Evolutionary conservation across 495 filamentous ascomycete species (phyloP).

Genomic region (Thermochaetoides thermophila): DNA sequence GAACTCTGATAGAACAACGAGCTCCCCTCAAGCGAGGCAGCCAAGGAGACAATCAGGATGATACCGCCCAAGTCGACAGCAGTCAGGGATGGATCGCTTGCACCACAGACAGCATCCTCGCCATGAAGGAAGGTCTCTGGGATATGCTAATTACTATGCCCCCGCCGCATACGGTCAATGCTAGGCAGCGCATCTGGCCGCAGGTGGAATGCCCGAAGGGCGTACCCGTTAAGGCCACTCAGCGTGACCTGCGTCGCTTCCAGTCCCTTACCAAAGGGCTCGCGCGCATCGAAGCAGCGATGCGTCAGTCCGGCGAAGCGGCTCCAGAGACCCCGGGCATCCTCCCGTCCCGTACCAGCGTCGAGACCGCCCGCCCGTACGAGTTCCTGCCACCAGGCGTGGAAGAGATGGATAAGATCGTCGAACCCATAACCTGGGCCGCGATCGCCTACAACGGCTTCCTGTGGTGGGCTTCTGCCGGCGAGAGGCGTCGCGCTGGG

Average conservation of each 20-base stretch:
- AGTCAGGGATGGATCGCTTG: constrained; percentile 78
- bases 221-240: constrained; percentile 63
- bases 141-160: constrained; percentile 78
- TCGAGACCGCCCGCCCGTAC: constrained; percentile 7
- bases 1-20: constrained; percentile 46
- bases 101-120: constrained; percentile 83
- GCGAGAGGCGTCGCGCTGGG: constrained; percentile 53
- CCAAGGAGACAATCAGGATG: constrained; percentile 12
- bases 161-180: constrained; percentile 33
- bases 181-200: constrained; percentile 56
- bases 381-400: too few relatives aligned
- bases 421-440: constrained; percentile 76
- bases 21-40: constrained; percentile 19
- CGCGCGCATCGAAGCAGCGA: constrained; percentile 29
- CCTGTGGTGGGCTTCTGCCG: constrained; percentile 97
- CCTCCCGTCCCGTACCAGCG: constrained; percentile 9
- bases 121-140: constrained; percentile 70
- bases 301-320: constrained; percentile 11
- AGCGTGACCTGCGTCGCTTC: constrained; percentile 76
- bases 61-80: constrained; percentile 25
- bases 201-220: constrained; percentile 50
- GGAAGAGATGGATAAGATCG: constrained; percentile 38
- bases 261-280: constrained; percentile 53
- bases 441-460: constrained; percentile 81
- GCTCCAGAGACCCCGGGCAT: constrained; percentile 9